Evolutionary conservation across 495 filamentous ascomycete species (phyloP), one percentile per base, ranked within the genome.

Genomic region (Penicillium pulvis): DNA sequence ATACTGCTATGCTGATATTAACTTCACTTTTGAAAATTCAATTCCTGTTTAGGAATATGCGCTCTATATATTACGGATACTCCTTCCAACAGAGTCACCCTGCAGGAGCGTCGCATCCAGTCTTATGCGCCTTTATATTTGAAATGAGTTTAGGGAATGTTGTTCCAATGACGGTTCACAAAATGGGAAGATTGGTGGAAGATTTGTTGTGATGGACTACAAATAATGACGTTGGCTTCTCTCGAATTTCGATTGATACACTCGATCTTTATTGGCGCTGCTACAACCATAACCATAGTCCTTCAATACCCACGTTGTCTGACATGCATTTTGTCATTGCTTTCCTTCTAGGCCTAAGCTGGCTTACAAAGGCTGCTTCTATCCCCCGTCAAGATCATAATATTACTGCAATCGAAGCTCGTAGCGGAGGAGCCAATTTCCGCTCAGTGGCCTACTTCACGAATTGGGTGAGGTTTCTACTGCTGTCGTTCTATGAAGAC

Each of bases 371-470:
- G 44, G 63, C 58, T 30, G 55, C 53, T 20, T 54, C 42, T 45
- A 58, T 61, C 23, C 49, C 53, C 42, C 23, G 19, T 30, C 16
- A 44, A 23, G 17, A 54, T 26, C 53, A 33, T 5, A 55, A 17
- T 19, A 49, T 53, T 1, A 61, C 56, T 9, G 54, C 44, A 17
- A 43, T 67, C 44, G 59, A 52, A 23, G 45, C 64, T 63, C 64
- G 55, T 9, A 53, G 43, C 31, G 50, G 55, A 45, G 50, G 55
- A 45, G 52, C 24, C 55, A 74, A 83, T 53, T 90, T 85, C 69
- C 84, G 83, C 59, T 81, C 86, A 6, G 89, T 94, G 52, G 89
- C 88, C 16, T 96, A 96, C 78, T 96, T 87, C 62, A 89, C 91
- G 54, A 93, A 96, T 75, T 94, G 91, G 85, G 75, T 76, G 10